Percentiles rank a stretch among this genome's conserved stretches.
Evolutionary conservation across 2,329 filamentous ascomycete genomes (phyloP).

Genomic region (Cytospora schulzeri): DNA sequence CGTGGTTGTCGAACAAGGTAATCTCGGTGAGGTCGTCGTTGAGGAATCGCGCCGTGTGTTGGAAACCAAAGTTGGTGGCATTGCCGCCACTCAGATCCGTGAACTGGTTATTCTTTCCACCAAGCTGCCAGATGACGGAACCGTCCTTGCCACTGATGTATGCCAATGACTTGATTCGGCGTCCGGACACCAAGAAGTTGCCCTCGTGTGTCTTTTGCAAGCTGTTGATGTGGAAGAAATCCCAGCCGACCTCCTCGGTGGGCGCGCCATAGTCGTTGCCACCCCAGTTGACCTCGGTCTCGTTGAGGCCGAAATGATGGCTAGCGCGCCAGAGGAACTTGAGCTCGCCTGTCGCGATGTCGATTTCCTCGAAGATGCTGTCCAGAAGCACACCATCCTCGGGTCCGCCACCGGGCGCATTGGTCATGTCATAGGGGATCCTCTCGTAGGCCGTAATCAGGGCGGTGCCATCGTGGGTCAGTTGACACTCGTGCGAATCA

Average conservation of each 20-base stretch:
- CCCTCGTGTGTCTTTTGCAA: constrained; percentile 52
- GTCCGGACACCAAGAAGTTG: constrained; percentile 58
- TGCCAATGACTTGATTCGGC: constrained; percentile 38
- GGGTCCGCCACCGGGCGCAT: constrained; percentile 32
- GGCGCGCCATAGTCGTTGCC: constrained; percentile 22
- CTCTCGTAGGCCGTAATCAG: constrained; percentile 43
- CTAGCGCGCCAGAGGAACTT: constrained; percentile 52
- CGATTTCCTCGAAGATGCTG: constrained; percentile 48
- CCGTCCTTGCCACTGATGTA: constrained; percentile 50
- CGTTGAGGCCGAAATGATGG: constrained; percentile 36
- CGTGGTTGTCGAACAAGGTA: constrained; percentile 52
- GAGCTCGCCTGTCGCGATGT: constrained; percentile 51
- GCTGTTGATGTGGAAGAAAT: constrained; percentile 61
- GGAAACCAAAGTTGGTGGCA: constrained; percentile 48
- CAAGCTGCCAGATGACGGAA: constrained; percentile 53
- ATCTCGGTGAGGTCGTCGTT: constrained; percentile 41
- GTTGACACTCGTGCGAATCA: constrained; percentile 42
- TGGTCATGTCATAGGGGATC: constrained; percentile 32
- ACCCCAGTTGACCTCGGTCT: constrained; percentile 27
- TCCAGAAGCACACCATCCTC: constrained; percentile 37
- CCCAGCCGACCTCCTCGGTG: constrained; percentile 43
- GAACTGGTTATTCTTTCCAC: constrained; percentile 51
- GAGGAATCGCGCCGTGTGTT: constrained; percentile 48
- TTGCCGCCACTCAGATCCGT: constrained; percentile 37
- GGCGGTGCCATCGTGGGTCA: constrained; percentile 44